phyloP scores from a whole-genome alignment of 257 asterid genomes.

The Solanum tarapatanum region DNA sequence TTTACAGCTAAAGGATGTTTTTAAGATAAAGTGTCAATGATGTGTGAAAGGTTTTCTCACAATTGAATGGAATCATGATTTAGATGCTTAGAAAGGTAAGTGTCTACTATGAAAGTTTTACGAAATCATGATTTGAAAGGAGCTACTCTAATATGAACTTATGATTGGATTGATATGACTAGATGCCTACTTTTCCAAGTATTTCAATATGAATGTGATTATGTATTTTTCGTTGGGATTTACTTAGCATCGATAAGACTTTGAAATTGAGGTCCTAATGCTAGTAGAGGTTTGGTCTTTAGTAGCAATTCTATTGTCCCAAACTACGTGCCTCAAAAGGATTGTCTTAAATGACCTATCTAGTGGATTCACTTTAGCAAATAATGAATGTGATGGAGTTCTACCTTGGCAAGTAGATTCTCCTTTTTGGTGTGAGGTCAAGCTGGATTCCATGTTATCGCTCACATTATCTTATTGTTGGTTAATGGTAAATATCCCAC shows the following conservation, averaged over 20 bases:
- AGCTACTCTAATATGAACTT: background rate
- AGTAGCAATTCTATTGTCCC: background rate
- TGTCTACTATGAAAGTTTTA: background rate
- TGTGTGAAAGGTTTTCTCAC: background rate
- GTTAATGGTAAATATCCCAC: background rate
- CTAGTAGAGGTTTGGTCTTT: background rate
- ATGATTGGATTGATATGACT: background rate
- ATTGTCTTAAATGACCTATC: background rate
- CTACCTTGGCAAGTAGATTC: background rate
- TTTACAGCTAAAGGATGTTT: background rate
- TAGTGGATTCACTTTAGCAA: background rate
- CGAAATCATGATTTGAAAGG: background rate
- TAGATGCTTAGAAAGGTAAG: background rate
- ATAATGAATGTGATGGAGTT: background rate
- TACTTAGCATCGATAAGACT: background rate
- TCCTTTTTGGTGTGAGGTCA: background rate
- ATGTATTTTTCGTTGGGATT: background rate
- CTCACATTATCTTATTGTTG: background rate
- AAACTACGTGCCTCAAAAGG: background rate
- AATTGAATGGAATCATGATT: background rate
- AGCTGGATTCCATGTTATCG: background rate
- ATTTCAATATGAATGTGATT: background rate
- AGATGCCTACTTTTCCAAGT: background rate
- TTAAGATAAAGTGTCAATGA: background rate
- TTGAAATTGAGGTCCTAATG: background rate